Percentiles rank a stretch among this genome's conserved stretches.
phyloP scores from a whole-genome alignment of 2,329 filamentous ascomycete species.

The Fusarium sp. region DNA sequence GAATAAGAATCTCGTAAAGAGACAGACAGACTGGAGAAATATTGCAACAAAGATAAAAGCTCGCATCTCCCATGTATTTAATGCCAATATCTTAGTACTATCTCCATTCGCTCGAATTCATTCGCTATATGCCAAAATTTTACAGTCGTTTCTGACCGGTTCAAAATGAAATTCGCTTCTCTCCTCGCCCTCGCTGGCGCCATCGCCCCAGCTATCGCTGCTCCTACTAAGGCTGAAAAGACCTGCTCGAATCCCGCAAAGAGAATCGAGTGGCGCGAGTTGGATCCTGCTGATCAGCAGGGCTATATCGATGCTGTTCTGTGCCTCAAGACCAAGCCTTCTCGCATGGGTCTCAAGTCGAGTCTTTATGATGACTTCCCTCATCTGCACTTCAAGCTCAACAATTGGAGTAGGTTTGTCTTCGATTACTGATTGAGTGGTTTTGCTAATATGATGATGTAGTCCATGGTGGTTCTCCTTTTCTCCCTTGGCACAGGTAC shows the following conservation, averaged over 20 bases:
- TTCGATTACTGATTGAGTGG: accelerated
- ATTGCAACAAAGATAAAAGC: accelerated
- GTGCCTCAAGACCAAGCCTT: slow-evolving; percentile 21
- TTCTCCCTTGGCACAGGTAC: slow-evolving; percentile 23
- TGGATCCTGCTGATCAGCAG: neutral
- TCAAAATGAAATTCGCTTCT: neutral
- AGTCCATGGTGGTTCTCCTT: slow-evolving; percentile 5
- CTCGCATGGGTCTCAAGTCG: slow-evolving; percentile 12
- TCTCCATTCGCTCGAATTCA: accelerated
- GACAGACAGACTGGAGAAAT: accelerated
- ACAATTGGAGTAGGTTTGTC: neutral
- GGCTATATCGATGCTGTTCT: slow-evolving; percentile 12
- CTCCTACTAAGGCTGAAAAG: neutral
- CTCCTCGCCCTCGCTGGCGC: neutral
- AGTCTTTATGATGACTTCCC: slow-evolving; percentile 18
- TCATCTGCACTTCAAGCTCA: slow-evolving; percentile 2
- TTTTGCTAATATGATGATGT: neutral
- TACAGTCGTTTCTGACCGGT: too few species aligned
- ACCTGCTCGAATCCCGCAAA: slow-evolving; percentile 1
- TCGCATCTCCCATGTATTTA: neutral
- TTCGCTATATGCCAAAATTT: accelerated
- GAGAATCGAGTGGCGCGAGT: slow-evolving; percentile 14
- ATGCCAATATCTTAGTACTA: neutral
- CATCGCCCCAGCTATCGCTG: neutral
- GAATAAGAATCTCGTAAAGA: neutral